Conservation (phyloP, 495 filamentous ascomycete genomes). For the Bacidia rubella region DNA sequence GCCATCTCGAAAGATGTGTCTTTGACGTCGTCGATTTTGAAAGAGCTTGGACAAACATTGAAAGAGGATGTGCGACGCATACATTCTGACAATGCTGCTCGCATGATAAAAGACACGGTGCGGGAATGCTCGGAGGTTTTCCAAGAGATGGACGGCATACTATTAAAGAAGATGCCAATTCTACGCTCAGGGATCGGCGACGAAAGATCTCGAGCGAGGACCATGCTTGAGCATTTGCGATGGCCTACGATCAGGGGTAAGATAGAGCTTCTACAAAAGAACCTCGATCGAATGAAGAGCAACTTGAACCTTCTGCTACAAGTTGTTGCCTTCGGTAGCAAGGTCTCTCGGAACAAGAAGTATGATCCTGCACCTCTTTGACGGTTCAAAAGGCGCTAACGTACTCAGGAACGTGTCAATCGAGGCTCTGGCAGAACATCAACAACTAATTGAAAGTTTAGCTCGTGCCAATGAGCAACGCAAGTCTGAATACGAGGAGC, state of each 20-base stretch:
- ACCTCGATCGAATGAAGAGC: slow-evolving; percentile 27
- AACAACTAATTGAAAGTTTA: slow-evolving; percentile 9
- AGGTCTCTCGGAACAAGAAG: slow-evolving; percentile 11
- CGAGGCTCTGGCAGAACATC: slow-evolving; percentile 6
- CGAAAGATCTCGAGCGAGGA: neutral
- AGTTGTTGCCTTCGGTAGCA: slow-evolving; percentile 26
- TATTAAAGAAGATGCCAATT: slow-evolving; percentile 13
- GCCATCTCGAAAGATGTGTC: slow-evolving; percentile 27
- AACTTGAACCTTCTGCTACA: slow-evolving; percentile 26
- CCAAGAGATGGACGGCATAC: slow-evolving; percentile 19
- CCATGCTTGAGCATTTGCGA: slow-evolving; percentile 13
- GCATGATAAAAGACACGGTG: slow-evolving; percentile 15
- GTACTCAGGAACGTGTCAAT: slow-evolving; percentile 6
- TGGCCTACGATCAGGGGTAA: slow-evolving; percentile 18
- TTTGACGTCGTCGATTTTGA: slow-evolving; percentile 23
- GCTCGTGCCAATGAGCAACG: slow-evolving; percentile 5
- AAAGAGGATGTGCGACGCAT: slow-evolving; percentile 19
- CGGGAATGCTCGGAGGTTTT: slow-evolving; percentile 21
- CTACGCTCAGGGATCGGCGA: neutral
- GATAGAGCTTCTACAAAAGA: slow-evolving; percentile 18
- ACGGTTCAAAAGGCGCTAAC: too few relatives aligned
- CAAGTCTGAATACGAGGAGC: neutral
- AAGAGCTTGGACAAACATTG: slow-evolving; percentile 20
- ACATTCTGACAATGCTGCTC: slow-evolving; percentile 20
- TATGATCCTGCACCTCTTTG: too few relatives aligned